Percentiles rank a stretch among this genome's conserved stretches.
phyloP scores from a whole-genome alignment of 2,329 filamentous ascomycete species.

The Aspergillus awamori region DNA sequence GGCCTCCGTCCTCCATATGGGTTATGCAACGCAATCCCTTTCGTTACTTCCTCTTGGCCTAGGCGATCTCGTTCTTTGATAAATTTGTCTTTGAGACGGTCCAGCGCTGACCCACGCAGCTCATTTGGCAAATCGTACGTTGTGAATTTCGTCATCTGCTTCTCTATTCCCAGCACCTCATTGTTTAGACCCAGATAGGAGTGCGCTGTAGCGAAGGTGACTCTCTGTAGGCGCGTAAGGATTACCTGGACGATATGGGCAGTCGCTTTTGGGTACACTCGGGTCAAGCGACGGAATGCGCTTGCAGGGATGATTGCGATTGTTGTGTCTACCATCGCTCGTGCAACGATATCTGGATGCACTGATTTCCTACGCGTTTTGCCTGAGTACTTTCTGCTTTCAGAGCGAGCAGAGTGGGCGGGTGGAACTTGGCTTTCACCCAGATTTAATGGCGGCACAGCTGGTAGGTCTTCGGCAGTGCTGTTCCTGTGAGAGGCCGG shows the following conservation, averaged over 20 bases:
- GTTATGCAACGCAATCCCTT: constrained; percentile 95
- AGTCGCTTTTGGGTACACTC: constrained; percentile 93
- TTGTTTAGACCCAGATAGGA: constrained; percentile 89
- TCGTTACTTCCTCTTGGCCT: constrained; percentile 77
- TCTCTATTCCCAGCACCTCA: constrained; percentile 90
- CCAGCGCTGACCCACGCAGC: constrained; percentile 78
- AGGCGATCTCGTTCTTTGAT: constrained; percentile 79
- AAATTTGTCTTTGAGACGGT: constrained; percentile 91
- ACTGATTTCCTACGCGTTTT: constrained; percentile 66
- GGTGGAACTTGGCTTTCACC: constrained; percentile 50
- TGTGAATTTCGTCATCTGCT: constrained; percentile 90
- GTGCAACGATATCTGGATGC: constrained; percentile 95
- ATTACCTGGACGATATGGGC: constrained; percentile 98
- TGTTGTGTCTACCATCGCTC: constrained; percentile 93
- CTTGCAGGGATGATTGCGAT: constrained; percentile 98
- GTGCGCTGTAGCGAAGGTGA: constrained; percentile 92
- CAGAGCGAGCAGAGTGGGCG: constrained; percentile 30
- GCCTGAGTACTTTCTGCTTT: constrained; percentile 24
- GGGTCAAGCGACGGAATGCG: constrained; percentile 87
- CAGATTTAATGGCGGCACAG: constrained; percentile 75
- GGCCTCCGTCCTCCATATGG: constrained; percentile 66
- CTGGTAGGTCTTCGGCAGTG: constrained; percentile 51
- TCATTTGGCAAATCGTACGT: constrained; percentile 90
- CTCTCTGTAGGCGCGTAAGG: constrained; percentile 86
- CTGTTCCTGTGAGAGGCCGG: constrained; percentile 25